These are phyloP conservation scores for Rhizodiscina lignyota DNA, from an alignment of 495 filamentous ascomycete genomes.

Conservation along the genomic window DNA sequence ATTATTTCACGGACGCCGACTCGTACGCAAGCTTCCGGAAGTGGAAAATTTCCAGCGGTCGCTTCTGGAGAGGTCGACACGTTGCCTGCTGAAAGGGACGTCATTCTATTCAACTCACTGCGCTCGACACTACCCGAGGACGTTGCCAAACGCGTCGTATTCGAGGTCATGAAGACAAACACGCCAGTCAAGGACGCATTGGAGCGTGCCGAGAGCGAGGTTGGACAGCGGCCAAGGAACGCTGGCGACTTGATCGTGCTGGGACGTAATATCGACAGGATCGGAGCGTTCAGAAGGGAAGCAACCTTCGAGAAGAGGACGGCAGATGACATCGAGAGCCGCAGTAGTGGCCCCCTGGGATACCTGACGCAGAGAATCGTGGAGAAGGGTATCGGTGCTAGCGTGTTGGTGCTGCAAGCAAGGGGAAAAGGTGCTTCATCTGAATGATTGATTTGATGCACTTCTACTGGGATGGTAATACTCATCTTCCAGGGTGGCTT, in stretches of 20 bases:
- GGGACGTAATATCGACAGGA: constrained; percentile 31
- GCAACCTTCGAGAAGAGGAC: constrained; percentile 13
- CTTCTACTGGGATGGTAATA: too few species aligned
- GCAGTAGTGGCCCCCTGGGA: neutral
- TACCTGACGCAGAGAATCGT: neutral
- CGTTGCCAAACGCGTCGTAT: constrained; percentile 44
- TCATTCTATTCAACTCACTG: constrained; percentile 43
- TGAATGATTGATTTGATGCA: too few species aligned
- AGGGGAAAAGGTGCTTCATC: too few species aligned
- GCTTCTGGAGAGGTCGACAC: constrained; percentile 18
- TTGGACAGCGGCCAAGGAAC: constrained; percentile 45
- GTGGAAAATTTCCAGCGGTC: too few species aligned
- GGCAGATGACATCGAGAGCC: neutral
- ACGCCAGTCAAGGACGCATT: constrained; percentile 21
- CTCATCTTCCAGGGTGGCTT: too few species aligned
- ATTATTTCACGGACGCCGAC: constrained; percentile 6
- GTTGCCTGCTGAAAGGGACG: constrained; percentile 29
- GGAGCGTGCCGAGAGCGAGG: constrained; percentile 34
- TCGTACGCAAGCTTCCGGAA: constrained; percentile 12
- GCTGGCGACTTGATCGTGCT: constrained; percentile 67
- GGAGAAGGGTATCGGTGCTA: neutral
- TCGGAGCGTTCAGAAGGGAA: constrained; percentile 5
- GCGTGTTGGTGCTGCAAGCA: neutral
- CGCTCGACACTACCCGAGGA: constrained; percentile 42
- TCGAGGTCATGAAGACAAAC: constrained; percentile 19